These are phyloP conservation scores for Trichoderma citrinoviride DNA, from an alignment of 2,329 filamentous ascomycete species.

Conservation along the genomic window DNA sequence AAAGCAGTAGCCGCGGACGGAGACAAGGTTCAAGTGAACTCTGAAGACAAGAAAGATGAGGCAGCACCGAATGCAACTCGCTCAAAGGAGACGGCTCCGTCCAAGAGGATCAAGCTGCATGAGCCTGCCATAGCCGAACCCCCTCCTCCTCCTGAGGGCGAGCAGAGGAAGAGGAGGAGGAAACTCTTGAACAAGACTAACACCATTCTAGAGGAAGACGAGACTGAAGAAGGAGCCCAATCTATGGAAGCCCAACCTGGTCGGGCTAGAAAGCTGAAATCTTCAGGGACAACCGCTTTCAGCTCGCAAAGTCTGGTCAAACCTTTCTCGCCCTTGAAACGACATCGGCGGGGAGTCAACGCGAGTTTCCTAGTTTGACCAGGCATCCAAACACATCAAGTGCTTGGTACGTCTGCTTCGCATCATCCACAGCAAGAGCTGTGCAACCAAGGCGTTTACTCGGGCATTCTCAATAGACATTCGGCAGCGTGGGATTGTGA, in stretches of 20 bases:
- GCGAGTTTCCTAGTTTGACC: slow-evolving; percentile 51
- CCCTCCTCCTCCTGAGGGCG: not conserved
- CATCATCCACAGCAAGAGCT: not conserved
- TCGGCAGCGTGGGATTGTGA: not conserved
- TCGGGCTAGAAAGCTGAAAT: slow-evolving; percentile 28
- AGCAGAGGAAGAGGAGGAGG: slow-evolving; percentile 17
- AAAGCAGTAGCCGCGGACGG: not conserved
- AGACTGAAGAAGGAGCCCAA: not conserved
- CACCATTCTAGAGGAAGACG: slow-evolving; percentile 10
- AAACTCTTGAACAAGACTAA: slow-evolving; percentile 9
- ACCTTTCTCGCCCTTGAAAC: slow-evolving; percentile 70
- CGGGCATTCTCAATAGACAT: too few relatives aligned
- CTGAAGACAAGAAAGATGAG: not conserved
- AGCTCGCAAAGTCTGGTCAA: slow-evolving; percentile 48
- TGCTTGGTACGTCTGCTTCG: not conserved
- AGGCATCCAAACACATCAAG: not conserved
- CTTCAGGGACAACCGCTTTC: slow-evolving; percentile 41
- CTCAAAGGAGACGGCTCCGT: slow-evolving; percentile 21
- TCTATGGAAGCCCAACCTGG: not conserved
- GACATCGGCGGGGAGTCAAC: slow-evolving; percentile 60
- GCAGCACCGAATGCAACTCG: not conserved
- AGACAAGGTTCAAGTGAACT: not conserved
- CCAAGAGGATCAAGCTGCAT: slow-evolving; percentile 10
- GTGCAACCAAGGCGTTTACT: not conserved
- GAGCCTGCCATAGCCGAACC: not conserved